Evolutionary conservation across 441 rosid genomes (phyloP), one percentile per base, ranked within the genome.

Genomic region (Sinapis alba): DNA sequence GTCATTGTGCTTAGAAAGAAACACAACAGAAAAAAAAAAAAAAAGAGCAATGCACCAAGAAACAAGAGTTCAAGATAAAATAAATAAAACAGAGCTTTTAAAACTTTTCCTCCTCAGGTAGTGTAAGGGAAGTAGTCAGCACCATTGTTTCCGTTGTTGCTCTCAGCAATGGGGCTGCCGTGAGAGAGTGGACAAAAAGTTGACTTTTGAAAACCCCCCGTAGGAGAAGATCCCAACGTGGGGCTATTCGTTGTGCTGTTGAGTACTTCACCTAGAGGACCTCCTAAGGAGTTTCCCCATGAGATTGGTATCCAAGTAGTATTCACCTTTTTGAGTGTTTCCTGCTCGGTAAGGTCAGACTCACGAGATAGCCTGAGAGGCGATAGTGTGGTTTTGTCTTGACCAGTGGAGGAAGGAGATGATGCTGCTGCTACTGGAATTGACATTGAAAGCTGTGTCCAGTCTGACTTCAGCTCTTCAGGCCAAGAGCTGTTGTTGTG

Each of bases 361-460:
- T 88, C 92, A 0, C 80, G 83, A 0, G 87, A 85, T 30, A 88
- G 78, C 66, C 92, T 83, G 16, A 89, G 83, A 0, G 91, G 93
- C 2, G 90, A 88, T 56, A 81, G 73, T 1, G 78, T 73, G 11
- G 62, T 65, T 63, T 84, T 90, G 62, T 87, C 87, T 28, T 76
- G 79, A 4, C 26, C 65, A n/a, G 1, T 43, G 32, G 86, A 77
- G 4, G 89, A 63, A 19, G 94, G 77, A 18, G 94, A 82, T 7
- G 81, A 60, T 51, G 57, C 19, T 45, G 76, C 41, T 67, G 74
- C 47, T 30, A 72, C 68, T 5, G 97, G 97, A n/a, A 85, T 87
- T 12, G 98, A 89, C 88, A 91, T 87, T n/a, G 93, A 88, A 24
- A 91, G 89, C 70, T 85, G 94, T 1, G 96, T 87, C 88, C 89